Conservation (phyloP, 768 basidiomycete genomes). For the Lentinula lateritia region DNA sequence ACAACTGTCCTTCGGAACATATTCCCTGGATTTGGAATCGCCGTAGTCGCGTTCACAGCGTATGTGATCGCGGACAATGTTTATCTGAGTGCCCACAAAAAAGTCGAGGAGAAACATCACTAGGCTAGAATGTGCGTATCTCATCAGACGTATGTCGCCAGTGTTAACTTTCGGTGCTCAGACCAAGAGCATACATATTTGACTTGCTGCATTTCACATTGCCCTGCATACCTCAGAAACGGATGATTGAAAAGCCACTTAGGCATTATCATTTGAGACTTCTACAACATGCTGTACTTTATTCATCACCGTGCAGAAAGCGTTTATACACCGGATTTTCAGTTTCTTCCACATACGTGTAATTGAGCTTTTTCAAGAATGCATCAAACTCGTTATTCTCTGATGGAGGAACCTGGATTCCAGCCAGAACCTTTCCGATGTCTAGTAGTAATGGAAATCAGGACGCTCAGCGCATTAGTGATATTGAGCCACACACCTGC, state of each 20-base stretch:
- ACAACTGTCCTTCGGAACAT: slow-evolving; percentile 84
- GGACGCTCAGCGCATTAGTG: neutral
- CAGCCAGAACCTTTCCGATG: slow-evolving; percentile 88
- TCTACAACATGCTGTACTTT: neutral
- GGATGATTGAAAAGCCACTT: neutral
- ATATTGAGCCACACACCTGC: slow-evolving; percentile 55
- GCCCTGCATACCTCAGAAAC: too few species aligned
- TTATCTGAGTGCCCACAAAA: slow-evolving; percentile 33
- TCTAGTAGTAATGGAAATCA: slow-evolving; percentile 38
- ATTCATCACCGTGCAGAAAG: slow-evolving; percentile 35
- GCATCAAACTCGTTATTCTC: slow-evolving; percentile 64
- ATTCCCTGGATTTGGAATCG: slow-evolving; percentile 94
- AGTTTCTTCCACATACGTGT: slow-evolving; percentile 91
- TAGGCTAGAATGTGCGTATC: neutral
- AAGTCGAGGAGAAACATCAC: slow-evolving; percentile 10
- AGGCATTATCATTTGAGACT: neutral
- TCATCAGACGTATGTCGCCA: neutral
- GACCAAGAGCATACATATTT: neutral
- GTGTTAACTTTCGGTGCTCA: neutral
- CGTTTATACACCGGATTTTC: slow-evolving; percentile 78
- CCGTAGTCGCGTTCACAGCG: slow-evolving; percentile 83
- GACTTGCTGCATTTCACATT: neutral
- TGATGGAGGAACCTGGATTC: slow-evolving; percentile 79
- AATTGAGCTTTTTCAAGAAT: slow-evolving; percentile 77
- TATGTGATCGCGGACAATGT: slow-evolving; percentile 87